Percentiles rank a stretch among this genome's conserved stretches.
Evolutionary conservation across 2,329 filamentous ascomycete genomes (phyloP).

Genomic region (Talaromyces sp.): DNA sequence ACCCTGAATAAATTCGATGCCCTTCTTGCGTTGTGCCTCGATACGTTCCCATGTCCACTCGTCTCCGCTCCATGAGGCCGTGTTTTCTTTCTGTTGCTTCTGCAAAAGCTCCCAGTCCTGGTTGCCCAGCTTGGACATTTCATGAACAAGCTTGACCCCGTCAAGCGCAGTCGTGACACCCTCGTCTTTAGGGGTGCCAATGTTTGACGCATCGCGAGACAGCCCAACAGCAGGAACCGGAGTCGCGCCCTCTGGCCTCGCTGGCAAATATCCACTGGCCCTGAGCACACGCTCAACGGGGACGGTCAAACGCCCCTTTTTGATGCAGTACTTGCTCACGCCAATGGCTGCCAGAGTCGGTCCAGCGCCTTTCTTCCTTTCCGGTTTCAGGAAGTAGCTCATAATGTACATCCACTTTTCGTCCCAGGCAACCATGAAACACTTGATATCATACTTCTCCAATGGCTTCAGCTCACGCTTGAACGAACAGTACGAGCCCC

Average conservation of each 20-base stretch:
- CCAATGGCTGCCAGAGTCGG: constrained; percentile 66
- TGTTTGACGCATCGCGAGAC: constrained; percentile 13
- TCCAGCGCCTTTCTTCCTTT: constrained; percentile 41
- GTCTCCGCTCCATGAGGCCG: constrained; percentile 27
- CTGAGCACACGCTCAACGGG: constrained; percentile 71
- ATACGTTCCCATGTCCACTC: constrained; percentile 58
- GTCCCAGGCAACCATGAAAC: constrained; percentile 67
- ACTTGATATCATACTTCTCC: constrained; percentile 68
- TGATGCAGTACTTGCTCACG: constrained; percentile 76
- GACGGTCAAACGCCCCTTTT: constrained; percentile 75
- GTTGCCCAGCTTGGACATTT: constrained; percentile 30
- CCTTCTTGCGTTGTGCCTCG: constrained; percentile 52
- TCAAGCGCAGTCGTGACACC: constrained; percentile 25
- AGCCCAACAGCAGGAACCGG: constrained; percentile 14
- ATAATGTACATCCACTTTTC: constrained; percentile 76
- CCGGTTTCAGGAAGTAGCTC: constrained; percentile 62
- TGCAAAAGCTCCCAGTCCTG: constrained; percentile 24
- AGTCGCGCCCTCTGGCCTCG: constrained; percentile 55
- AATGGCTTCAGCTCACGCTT: constrained; percentile 67
- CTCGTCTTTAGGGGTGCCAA: constrained; percentile 27
- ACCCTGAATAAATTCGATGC: constrained; percentile 50
- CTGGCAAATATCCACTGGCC: constrained; percentile 68
- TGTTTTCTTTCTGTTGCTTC: constrained; percentile 25
- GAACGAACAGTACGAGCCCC: constrained; percentile 69
- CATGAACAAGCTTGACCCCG: constrained; percentile 30